Percentiles rank a stretch among this genome's conserved stretches.
Evolutionary conservation across 495 filamentous ascomycete genomes (phyloP).

Genomic region (Parachaetomium inaequale): DNA sequence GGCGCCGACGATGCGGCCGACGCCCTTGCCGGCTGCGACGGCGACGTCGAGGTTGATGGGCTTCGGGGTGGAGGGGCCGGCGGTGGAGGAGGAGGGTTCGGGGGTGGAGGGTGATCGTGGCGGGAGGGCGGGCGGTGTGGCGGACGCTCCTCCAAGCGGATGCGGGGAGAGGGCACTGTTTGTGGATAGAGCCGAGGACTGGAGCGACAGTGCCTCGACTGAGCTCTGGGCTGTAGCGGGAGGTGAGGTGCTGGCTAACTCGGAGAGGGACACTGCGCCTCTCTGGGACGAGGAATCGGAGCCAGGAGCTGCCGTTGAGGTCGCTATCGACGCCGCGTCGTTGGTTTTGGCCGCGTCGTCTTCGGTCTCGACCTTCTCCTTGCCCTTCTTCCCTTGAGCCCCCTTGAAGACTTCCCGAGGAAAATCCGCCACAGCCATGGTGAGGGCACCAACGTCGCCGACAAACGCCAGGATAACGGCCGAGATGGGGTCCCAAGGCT

Average conservation of each 20-base stretch:
- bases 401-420: constrained; percentile 66
- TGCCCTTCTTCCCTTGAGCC: constrained; percentile 31
- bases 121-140: neutral
- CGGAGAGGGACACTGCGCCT: neutral
- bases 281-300: neutral
- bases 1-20: constrained; percentile 64
- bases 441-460: constrained; percentile 68
- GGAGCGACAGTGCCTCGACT: neutral
- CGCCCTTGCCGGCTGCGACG: constrained; percentile 58
- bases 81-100: neutral
- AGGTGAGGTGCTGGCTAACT: neutral
- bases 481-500: constrained; percentile 68
- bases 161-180: constrained; percentile 13
- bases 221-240: neutral
- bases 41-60: constrained; percentile 51
- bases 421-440: constrained; percentile 79
- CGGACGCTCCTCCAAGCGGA: neutral
- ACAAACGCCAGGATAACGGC: constrained; percentile 69
- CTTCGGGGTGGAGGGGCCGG: constrained; percentile 12
- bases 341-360: neutral
- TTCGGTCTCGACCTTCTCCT: constrained; percentile 14
- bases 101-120: constrained; percentile 14
- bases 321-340: neutral
- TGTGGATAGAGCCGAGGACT: neutral
- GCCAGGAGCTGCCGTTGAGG: neutral